phyloP scores from a whole-genome alignment of 1,139 yeast genomes.

The Blastobotrys capitulatus region DNA sequence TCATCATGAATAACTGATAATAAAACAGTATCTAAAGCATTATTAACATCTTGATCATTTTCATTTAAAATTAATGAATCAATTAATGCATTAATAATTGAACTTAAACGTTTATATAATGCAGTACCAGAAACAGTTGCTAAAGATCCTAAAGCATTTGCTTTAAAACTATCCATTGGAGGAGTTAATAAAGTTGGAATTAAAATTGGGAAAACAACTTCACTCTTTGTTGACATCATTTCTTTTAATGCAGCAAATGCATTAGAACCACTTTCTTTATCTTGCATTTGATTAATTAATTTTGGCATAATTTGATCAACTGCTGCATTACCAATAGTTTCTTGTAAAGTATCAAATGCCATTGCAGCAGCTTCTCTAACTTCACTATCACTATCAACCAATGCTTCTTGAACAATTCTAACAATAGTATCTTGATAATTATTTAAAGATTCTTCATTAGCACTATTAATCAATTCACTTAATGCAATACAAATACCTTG shows the following conservation, averaged over 20 bases:
- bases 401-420: constrained; percentile 68
- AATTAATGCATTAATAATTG: constrained; percentile 67
- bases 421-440: constrained; percentile 68
- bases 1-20: constrained; percentile 71
- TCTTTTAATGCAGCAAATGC: constrained; percentile 88
- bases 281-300: constrained; percentile 67
- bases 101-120: constrained; percentile 62
- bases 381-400: constrained; percentile 63
- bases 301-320: constrained; percentile 87
- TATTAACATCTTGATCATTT: constrained; percentile 40
- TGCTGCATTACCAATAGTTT: constrained; percentile 74
- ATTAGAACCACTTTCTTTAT: constrained; percentile 52
- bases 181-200: constrained; percentile 78
- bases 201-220: constrained; percentile 87
- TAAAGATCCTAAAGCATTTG: constrained; percentile 79
- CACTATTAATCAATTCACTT: constrained; percentile 74
- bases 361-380: constrained; percentile 90
- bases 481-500: constrained; percentile 97
- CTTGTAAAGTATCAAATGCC: constrained; percentile 84
- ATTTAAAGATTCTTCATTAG: constrained; percentile 55
- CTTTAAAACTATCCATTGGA: constrained; percentile 81
- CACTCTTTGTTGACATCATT: constrained; percentile 86
- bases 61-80: constrained; percentile 47
- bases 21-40: constrained; percentile 62
- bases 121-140: constrained; percentile 91